Conservation (phyloP, 345 rosid genomes). For the Pistacia vera region DNA sequence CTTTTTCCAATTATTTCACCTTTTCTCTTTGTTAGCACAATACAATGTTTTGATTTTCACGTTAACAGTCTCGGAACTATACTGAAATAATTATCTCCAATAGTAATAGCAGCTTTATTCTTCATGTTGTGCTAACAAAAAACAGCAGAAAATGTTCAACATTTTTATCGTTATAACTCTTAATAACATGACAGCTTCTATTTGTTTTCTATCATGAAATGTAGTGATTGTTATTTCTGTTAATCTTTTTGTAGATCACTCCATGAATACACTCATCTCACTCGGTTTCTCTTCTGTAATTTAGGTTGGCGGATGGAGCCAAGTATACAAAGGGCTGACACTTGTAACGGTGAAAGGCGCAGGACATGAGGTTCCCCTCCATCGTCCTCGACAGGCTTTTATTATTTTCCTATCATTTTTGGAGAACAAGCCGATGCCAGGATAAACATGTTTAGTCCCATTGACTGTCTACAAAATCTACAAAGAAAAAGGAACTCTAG, state of each 20-base stretch:
- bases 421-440: constrained; percentile 74
- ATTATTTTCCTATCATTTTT: constrained; percentile 84
- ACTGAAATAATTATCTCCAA: not conserved
- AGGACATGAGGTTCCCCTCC: constrained; percentile 93
- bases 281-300: not conserved
- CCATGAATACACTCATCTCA: not conserved
- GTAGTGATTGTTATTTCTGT: too few species aligned
- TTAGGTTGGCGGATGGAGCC: constrained; percentile 98
- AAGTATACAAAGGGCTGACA: constrained; percentile 82
- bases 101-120: not conserved
- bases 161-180: not conserved
- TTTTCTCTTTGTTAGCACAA: not conserved
- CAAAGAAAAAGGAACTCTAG: not conserved
- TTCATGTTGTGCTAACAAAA: not conserved
- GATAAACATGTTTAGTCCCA: constrained; percentile 12
- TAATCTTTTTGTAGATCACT: not conserved
- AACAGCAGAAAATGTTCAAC: not conserved
- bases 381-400: constrained; percentile 82
- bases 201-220: too few species aligned
- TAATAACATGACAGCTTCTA: not conserved
- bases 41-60: not conserved
- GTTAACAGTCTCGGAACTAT: not conserved
- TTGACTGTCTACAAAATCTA: constrained; percentile 17
- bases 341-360: constrained; percentile 86
- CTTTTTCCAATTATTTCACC: not conserved